Base-by-base conservation (phyloP, 352 stramenopile genomes). In the Phytopythium boreale region DNA sequence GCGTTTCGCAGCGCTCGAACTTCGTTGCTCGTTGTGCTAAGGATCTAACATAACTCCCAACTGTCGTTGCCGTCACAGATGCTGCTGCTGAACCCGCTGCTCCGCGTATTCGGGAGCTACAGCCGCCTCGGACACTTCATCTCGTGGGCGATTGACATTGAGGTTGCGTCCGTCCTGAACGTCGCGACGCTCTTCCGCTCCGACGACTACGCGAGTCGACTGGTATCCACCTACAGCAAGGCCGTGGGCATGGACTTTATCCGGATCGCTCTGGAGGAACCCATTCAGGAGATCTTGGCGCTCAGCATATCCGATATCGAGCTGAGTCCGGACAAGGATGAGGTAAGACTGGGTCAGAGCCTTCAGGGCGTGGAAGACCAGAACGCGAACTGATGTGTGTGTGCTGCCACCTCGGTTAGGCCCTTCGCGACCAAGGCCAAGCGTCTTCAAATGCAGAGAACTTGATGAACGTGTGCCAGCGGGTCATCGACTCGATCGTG, bases 401-500 rank as follows among this genome's bases (percentile, higher is more conserved):
- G 19, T 56, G 46, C 3, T 26, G 19, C 27, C 37, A 2, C 7
- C 10, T 26, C 1, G 10, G 17, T 31, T 14, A 75, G 66, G 70
- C 63, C 26, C 56, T 83, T 9, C 74, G 76, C 26, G 63, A 82
- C 24, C 68, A 75, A 15, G 52, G 55, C 12, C 71, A 73, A 60
- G 68, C 75, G 2, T 56, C 68, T n/a, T 57, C 63, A 4, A 94
- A 95, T 27, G 88, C 88, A 4, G 74, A 75, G 0, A 95, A 93
- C 58, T 68, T 96, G 24, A 96, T 94, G 88, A 63, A 64, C n/a
- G 78, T 84, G 8, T 96, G 88, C 51, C 88, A 96, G 63, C 69
- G 79, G 20, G 89, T 96, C 41, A 78, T 96, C 22, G 83, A 96
- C 56, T 88, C 83, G 37, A 92, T 96, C 56, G 60, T 93, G 22